Evolutionary conservation across 23 red algal species (phyloP).

Genomic region (Gracilaria domingensis): DNA sequence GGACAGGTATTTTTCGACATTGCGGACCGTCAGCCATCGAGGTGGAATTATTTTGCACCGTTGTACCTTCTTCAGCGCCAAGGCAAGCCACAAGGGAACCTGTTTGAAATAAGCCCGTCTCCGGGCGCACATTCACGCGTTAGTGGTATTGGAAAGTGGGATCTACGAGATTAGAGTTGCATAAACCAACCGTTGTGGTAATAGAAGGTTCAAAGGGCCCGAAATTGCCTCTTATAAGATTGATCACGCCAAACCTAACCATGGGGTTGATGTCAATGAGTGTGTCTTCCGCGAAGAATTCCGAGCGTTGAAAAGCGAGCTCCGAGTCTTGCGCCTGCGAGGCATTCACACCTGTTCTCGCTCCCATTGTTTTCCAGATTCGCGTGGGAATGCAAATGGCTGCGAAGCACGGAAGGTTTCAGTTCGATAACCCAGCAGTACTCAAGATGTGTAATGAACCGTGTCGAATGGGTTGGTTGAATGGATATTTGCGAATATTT

Average conservation of each 20-base stretch:
- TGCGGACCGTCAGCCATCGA: conserved; percentile 69
- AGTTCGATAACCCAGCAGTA: too few species aligned
- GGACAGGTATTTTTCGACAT: conserved; percentile 61
- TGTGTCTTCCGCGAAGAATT: conserved; percentile 86
- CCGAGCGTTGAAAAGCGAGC: conserved; percentile 67
- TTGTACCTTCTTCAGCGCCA: conserved; percentile 82
- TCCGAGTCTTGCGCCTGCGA: conserved; percentile 38
- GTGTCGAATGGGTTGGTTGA: too few species aligned
- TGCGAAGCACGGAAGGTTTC: too few species aligned
- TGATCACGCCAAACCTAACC: conserved; percentile 67
- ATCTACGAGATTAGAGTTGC: not conserved
- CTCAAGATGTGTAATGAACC: too few species aligned
- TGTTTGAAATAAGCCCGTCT: not conserved
- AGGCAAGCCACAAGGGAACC: conserved; percentile 92
- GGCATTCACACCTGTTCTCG: not conserved
- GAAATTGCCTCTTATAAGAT: conserved; percentile 73
- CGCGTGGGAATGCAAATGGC: too few species aligned
- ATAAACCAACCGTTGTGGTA: conserved; percentile 64
- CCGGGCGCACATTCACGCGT: not conserved
- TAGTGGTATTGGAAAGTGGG: not conserved
- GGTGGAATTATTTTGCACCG: conserved; percentile 81
- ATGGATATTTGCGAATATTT: too few species aligned
- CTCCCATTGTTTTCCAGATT: not conserved
- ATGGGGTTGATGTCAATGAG: conserved; percentile 78
- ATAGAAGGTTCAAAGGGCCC: conserved; percentile 84